A percentile compares a stretch with the other conserved stretches of the same genome.
Evolutionary conservation across 257 asterid species (phyloP).

Genomic region (Striga asiatica): DNA sequence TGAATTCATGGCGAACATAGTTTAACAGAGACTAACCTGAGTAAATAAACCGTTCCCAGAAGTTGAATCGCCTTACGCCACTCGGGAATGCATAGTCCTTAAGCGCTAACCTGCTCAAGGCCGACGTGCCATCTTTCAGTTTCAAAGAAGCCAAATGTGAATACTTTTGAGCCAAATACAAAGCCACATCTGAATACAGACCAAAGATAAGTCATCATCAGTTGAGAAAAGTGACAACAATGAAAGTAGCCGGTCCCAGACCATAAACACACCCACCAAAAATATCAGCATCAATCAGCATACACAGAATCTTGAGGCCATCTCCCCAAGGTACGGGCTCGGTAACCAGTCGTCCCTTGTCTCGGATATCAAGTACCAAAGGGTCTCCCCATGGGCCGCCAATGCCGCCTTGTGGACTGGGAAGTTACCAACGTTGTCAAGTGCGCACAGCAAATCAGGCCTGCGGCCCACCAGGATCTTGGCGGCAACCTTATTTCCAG

Average conservation of each 20-base stretch:
- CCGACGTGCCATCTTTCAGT: background rate
- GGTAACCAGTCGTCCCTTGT: background rate
- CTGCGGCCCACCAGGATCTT: background rate
- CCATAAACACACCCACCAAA: background rate
- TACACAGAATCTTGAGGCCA: background rate
- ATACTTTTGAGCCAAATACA: background rate
- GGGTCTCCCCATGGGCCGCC: constrained; percentile 1
- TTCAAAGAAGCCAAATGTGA: background rate
- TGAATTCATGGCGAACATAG: no score
- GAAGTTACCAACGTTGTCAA: background rate
- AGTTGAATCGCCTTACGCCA: no score
- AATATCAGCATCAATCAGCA: constrained; percentile 3
- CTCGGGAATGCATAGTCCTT: no score
- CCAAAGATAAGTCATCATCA: no score
- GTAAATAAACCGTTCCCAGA: no score
- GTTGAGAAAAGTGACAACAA: no score
- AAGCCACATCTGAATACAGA: background rate
- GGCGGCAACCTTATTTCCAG: constrained; percentile 6
- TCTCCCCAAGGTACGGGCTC: background rate
- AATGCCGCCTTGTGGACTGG: constrained; percentile 10
- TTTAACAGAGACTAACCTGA: no score
- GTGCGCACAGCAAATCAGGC: background rate
- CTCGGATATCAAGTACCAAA: constrained; percentile 4
- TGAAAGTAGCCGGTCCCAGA: no score
- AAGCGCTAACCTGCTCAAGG: no score